phyloP scores from a whole-genome alignment of 805 yeast genomes.

The Brettanomyces naardenensis region DNA sequence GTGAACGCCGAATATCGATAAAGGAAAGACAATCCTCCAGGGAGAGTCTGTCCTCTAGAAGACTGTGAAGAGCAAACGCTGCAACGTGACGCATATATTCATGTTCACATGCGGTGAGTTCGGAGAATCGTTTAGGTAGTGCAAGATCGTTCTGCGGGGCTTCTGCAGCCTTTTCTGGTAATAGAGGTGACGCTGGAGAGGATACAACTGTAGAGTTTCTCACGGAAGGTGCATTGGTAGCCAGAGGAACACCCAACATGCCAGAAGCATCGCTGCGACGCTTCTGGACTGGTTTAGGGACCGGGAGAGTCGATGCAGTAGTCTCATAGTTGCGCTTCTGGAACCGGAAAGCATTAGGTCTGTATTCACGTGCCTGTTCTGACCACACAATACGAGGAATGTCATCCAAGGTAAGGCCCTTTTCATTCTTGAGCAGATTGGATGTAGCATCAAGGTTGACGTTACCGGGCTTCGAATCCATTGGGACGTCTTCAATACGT shows the following conservation, averaged over 20 bases:
- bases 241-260: not conserved
- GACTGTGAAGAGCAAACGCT: constrained; percentile 39
- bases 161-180: not conserved
- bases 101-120: constrained; percentile 50
- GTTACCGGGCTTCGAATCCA: constrained; percentile 15
- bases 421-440: constrained; percentile 68
- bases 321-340: constrained; percentile 37
- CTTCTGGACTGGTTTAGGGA: constrained; percentile 22
- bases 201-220: not conserved
- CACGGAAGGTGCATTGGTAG: not conserved
- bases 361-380: constrained; percentile 87
- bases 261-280: constrained; percentile 1
- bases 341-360: constrained; percentile 88
- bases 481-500: constrained; percentile 23
- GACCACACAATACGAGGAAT: constrained; percentile 96
- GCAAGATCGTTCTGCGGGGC: not conserved
- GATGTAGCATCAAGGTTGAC: constrained; percentile 52
- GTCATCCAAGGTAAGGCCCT: constrained; percentile 86
- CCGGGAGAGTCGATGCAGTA: constrained; percentile 29
- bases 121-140: constrained; percentile 43
- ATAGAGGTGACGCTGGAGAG: not conserved
- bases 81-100: constrained; percentile 52
- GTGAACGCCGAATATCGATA: constrained; percentile 34
- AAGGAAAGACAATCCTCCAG: constrained; percentile 34
- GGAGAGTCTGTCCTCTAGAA: constrained; percentile 21